These are phyloP conservation scores for Trichoderma cornu-damae DNA, from an alignment of 2,329 filamentous ascomycete genomes.

Conservation along the genomic window DNA sequence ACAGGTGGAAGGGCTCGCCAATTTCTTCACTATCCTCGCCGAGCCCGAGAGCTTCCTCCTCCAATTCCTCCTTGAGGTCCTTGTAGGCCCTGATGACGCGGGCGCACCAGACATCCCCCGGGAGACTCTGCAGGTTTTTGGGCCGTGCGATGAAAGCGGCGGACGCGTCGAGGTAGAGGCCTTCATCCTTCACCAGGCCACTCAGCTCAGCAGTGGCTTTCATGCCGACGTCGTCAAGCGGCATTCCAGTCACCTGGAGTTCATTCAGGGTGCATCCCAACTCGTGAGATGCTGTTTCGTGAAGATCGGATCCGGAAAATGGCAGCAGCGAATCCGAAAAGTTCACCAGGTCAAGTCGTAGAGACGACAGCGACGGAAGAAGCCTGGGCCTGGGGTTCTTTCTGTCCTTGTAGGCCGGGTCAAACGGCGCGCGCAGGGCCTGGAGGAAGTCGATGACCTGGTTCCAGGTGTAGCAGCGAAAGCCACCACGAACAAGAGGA, in stretches of 20 bases:
- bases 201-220: conserved; percentile 45
- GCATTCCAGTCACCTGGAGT: conserved; percentile 48
- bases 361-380: conserved; percentile 42
- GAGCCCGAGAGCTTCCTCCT: conserved; percentile 23
- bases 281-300: conserved; percentile 50
- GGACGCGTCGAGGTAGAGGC: conserved; percentile 44
- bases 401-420: conserved; percentile 37
- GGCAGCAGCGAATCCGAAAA: conserved; percentile 45
- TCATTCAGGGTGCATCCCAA: conserved; percentile 50
- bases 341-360: conserved; percentile 53
- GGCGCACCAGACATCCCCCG: conserved; percentile 37
- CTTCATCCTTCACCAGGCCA: conserved; percentile 51
- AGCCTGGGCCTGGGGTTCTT: conserved; percentile 38
- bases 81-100: conserved; percentile 45
- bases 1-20: conserved; percentile 28
- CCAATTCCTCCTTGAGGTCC: conserved; percentile 24
- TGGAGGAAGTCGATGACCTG: conserved; percentile 50
- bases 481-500: conserved; percentile 45
- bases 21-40: conserved; percentile 26
- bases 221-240: conserved; percentile 44
- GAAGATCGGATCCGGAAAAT: conserved; percentile 44
- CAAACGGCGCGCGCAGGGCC: conserved; percentile 47
- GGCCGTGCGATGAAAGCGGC: conserved; percentile 41
- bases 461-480: conserved; percentile 51
- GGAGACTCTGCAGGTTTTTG: conserved; percentile 37